Base-by-base conservation (phyloP, 2,329 filamentous ascomycete species). In the Aureobasidium sp. region DNA sequence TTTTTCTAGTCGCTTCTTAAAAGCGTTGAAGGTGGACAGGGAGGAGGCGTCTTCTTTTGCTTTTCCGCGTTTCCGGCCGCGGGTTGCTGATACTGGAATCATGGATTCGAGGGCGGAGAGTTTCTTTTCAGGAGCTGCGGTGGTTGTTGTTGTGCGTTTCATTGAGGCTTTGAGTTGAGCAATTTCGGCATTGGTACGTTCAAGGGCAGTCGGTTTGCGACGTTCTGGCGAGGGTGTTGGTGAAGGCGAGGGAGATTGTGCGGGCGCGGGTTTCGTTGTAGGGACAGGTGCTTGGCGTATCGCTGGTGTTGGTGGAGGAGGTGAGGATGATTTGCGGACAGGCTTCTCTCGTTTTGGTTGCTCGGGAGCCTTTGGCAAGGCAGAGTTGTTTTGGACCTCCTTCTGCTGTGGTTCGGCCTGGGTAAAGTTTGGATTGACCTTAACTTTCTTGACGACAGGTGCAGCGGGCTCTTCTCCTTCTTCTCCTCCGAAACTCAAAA, bases 81-180 rank as follows among this genome's bases (percentile, higher is more conserved):
- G 79, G 17, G 85, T 85, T 9, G 88, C 86, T 11, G 83, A 89
- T 60, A 84, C 77, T 0, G 90, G 89, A 24, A 94, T 88, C 81
- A 93, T 84, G 37, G 82, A 80, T 70, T 91, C 89, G 5, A 93
- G 72, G 0, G 85, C 81, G 1, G 86, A 87, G 68, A 87, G 87
- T 69, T 83, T 84, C 65, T 82, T 82, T 66, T 85, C 80, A 9
- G 63, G 63, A 14, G 71, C 68, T 8, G 70, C 68, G 19, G 53
- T 31, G 11, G 39, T 50, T 42, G 45, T 22, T 17, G 45, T 50
- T 42, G 24, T 81, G 37, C 89, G 82, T 70, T 86, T 88, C 87
- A 94, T 90, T 0, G 88, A 91, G 9, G 88, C 88, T 72, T 92
- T 93, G 4, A 94, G 77, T 1, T 87, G 87, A 5, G 88, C 88